Evolutionary conservation across 2,329 filamentous ascomycete genomes (phyloP), one percentile per base, ranked within the genome.

Genomic region (Fusarium nelsonii): DNA sequence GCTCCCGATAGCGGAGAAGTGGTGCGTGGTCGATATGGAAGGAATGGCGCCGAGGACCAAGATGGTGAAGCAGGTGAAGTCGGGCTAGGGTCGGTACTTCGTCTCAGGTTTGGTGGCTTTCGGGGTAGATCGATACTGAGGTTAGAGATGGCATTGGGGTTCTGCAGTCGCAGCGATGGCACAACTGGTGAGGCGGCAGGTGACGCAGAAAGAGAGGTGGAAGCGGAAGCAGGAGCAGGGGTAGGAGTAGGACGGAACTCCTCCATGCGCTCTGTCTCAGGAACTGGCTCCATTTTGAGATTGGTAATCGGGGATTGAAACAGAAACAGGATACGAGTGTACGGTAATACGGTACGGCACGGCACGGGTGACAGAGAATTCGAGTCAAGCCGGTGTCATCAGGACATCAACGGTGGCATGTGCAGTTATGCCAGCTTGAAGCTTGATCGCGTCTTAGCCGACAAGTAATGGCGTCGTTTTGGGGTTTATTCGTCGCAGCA

Each of bases 201-300:
- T 43, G 60, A 69, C 32, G 68, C 69, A 44, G 87, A 85, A 37
- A 88, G 80, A 69, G 87, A 79, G 23, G 53, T 43, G 33, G 63
- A 58, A 8, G 68, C 59, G 36, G 58, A 66, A 32, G 63, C 63
- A 36, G 87, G 85, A 40, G 88, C 80, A 69, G 87, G 85, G 39
- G 88, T 80, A 68, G 87, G 87, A 53, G 86, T 84, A 56, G 87
- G 80, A 65, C 83, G 85, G 75, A 90, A 91, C 77, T 87, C 87
- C 82, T 90, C 88, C 85, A 91, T 88, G 69, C 87, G 84, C 82
- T 90, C 87, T 50, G 88, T 89, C 81, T 91, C 88, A 70, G 88
- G 88, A 74, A 91, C 88, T 61, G 88, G 87, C 79, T 91, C 88
- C 88, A 91, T 91, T 72, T 73, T 78, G 77, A 65, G 59, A 62